Conservation (phyloP, 306 rosid species). For the Inga leiocalycina region DNA sequence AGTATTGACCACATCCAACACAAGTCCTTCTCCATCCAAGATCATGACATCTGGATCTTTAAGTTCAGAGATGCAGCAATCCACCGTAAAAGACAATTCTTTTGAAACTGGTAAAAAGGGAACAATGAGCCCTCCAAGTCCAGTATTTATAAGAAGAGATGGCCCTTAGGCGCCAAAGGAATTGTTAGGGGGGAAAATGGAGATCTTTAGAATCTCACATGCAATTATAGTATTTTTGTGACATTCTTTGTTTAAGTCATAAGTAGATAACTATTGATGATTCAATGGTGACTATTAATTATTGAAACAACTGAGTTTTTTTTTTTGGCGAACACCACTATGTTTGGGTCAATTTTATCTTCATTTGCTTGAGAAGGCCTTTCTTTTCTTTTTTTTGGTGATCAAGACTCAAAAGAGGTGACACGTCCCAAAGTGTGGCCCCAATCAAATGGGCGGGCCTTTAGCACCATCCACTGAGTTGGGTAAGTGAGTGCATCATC, state of each 20-base stretch:
- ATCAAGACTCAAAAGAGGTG: not conserved
- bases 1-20: constrained; percentile 36
- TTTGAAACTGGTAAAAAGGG: constrained; percentile 50
- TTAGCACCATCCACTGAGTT: not conserved
- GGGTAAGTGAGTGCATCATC: not conserved
- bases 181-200: not conserved
- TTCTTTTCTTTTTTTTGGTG: not conserved
- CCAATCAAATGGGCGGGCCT: not conserved
- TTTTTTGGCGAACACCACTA: not conserved
- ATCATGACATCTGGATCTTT: constrained; percentile 43
- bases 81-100: constrained; percentile 58
- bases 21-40: constrained; percentile 55
- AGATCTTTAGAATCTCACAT: not conserved
- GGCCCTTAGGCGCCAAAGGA: constrained; percentile 28
- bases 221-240: not conserved
- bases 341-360: not conserved
- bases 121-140: constrained; percentile 78
- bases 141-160: constrained; percentile 61
- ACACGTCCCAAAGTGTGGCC: not conserved
- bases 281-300: not conserved
- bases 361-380: not conserved
- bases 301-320: not conserved
- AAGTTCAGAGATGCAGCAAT: constrained; percentile 47
- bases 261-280: not conserved
- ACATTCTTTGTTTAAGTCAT: not conserved